Percentiles rank a stretch among this genome's conserved stretches.
Evolutionary conservation across 2,329 filamentous ascomycete species (phyloP).

Genomic region (Stagonosporopsis vannaccii): DNA sequence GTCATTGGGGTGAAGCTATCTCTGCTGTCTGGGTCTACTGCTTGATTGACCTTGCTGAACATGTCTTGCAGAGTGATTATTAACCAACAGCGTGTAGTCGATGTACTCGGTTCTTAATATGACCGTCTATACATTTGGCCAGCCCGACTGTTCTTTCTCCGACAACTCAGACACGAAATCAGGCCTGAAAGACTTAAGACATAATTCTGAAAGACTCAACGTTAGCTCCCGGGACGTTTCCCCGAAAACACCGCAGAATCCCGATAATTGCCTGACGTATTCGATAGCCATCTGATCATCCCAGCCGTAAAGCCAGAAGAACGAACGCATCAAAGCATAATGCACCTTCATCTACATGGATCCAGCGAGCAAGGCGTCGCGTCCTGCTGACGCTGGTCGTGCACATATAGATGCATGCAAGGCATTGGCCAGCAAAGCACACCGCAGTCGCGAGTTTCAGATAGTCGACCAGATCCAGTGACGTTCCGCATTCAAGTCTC

Average conservation of each 20-base stretch:
- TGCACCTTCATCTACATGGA: background rate
- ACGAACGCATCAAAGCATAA: background rate
- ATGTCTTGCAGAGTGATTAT: background rate
- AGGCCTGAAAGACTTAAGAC: too few relatives aligned
- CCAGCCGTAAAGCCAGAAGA: too few relatives aligned
- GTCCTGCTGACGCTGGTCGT: background rate
- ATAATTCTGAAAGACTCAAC: too few relatives aligned
- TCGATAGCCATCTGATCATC: too few relatives aligned
- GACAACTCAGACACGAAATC: background rate
- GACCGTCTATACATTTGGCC: background rate
- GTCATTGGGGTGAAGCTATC: background rate
- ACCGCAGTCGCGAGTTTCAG: slow-evolving; percentile 6
- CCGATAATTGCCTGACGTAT: background rate
- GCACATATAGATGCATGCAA: background rate
- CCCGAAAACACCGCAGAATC: background rate
- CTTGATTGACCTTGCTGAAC: background rate
- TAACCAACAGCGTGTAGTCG: too few relatives aligned
- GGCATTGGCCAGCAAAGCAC: background rate
- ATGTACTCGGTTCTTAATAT: background rate
- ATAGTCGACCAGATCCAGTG: slow-evolving; percentile 4
- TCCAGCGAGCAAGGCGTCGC: background rate
- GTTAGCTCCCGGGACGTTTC: too few relatives aligned
- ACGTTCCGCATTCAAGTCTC: slow-evolving; percentile 4
- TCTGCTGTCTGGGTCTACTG: background rate
- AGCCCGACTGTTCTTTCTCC: background rate